Evolutionary conservation across 108 stramenopile species (phyloP).

Genomic region (Cyclotella baltica): DNA sequence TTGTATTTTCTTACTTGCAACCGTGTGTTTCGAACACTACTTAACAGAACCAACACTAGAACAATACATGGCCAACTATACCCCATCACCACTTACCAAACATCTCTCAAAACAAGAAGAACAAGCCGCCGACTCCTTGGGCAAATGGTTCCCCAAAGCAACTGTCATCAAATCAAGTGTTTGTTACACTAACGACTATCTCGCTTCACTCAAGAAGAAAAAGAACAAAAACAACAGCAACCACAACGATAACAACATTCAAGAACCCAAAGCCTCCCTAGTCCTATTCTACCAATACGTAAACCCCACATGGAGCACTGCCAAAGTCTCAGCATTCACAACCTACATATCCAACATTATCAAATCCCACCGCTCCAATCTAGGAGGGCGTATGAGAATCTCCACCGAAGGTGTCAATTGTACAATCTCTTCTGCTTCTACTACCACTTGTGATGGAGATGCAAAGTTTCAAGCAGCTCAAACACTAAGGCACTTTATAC

Average conservation of each 20-base stretch:
- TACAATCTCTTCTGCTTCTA: conserved; percentile 65
- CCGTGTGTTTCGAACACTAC: not conserved
- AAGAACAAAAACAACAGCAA: conserved; percentile 19
- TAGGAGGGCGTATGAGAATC: conserved; percentile 87
- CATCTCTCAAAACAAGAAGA: conserved; percentile 14
- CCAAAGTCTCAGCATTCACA: conserved; percentile 59
- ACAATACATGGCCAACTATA: conserved; percentile 24
- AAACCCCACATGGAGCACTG: conserved; percentile 57
- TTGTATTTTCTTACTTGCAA: not conserved
- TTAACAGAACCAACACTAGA: conserved; percentile 27
- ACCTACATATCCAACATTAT: conserved; percentile 64
- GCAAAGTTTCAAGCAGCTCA: conserved; percentile 50
- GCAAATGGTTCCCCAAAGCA: conserved; percentile 90
- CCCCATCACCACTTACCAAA: conserved; percentile 19
- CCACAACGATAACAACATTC: not conserved
- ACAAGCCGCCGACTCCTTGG: conserved; percentile 10
- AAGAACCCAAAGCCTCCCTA: conserved; percentile 64
- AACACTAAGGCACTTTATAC: conserved; percentile 69
- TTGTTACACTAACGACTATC: conserved; percentile 63
- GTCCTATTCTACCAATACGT: conserved; percentile 89
- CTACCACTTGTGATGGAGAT: conserved; percentile 22
- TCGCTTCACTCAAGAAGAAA: conserved; percentile 19
- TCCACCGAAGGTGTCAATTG: conserved; percentile 85
- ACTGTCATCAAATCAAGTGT: conserved; percentile 69
- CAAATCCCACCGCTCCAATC: conserved; percentile 49